phyloP scores from a whole-genome alignment of 73 alveolate genomes.

The Stentor coeruleus region DNA sequence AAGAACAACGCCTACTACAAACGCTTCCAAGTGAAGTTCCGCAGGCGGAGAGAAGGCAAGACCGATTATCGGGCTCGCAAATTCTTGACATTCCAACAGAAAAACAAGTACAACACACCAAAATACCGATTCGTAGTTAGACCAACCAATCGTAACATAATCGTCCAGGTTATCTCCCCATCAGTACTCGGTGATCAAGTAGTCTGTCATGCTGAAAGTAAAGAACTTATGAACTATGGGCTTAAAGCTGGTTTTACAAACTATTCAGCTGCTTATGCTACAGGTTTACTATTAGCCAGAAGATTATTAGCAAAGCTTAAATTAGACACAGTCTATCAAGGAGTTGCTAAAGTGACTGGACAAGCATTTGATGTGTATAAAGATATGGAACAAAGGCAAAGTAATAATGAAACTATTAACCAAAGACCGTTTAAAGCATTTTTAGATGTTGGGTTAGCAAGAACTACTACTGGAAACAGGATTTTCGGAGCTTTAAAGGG shows the following conservation, averaged over 20 bases:
- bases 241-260: constrained; percentile 96
- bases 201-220: constrained; percentile 93
- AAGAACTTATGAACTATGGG: constrained; percentile 94
- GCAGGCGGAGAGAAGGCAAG: constrained; percentile 98
- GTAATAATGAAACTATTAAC: constrained; percentile 46
- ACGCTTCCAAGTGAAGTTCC: constrained; percentile 96
- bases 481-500: constrained; percentile 99
- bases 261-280: constrained; percentile 99
- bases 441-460: constrained; percentile 97
- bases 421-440: constrained; percentile 97
- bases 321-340: constrained; percentile 88
- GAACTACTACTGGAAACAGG: constrained; percentile 99
- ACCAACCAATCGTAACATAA: constrained; percentile 94
- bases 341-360: constrained; percentile 81
- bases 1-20: constrained; percentile 87
- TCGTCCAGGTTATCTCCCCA: constrained; percentile 92
- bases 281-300: constrained; percentile 98
- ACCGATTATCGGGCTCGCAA: constrained; percentile 38
- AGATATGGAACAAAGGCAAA: constrained; percentile 65
- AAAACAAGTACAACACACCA: constrained; percentile 28
- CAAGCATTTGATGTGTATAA: constrained; percentile 87
- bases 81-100: not conserved
- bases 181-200: constrained; percentile 96
- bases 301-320: constrained; percentile 89
- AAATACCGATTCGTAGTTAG: constrained; percentile 99